A percentile compares a stretch with the other conserved stretches of the same genome.
phyloP scores from a whole-genome alignment of 108 stramenopile species.

The Epithemia pelagica region DNA sequence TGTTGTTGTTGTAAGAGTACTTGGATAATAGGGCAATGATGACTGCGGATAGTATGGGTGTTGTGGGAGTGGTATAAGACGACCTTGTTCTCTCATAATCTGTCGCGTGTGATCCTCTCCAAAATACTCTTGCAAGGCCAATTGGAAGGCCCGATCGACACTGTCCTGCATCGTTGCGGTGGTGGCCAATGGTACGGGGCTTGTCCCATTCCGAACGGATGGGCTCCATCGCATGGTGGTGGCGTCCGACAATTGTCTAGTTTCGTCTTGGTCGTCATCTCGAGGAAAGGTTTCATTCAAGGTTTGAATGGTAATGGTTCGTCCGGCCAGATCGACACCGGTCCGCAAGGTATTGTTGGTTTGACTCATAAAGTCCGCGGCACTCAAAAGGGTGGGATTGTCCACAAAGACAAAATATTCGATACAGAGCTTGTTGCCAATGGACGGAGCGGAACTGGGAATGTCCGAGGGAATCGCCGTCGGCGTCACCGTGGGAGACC shows the following conservation, averaged over 20 bases:
- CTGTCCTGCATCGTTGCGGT: background rate
- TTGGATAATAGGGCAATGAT: too few species aligned
- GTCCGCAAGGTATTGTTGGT: conserved; percentile 39
- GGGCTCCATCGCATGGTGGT: background rate
- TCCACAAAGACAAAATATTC: background rate
- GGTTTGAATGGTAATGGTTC: conserved; percentile 25
- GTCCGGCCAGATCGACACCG: conserved; percentile 44
- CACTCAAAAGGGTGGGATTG: conserved; percentile 18
- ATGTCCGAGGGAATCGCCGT: background rate
- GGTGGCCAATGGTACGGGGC: background rate
- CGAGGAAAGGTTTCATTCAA: conserved; percentile 38
- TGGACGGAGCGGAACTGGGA: background rate
- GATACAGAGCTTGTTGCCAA: background rate
- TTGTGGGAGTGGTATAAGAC: too few species aligned
- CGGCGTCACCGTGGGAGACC: background rate
- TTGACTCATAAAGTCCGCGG: conserved; percentile 40
- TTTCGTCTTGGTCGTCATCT: background rate
- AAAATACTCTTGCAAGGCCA: too few species aligned
- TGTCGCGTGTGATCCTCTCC: too few species aligned
- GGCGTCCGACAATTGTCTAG: background rate
- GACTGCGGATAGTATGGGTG: too few species aligned
- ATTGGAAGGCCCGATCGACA: too few species aligned
- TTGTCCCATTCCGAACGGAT: background rate
- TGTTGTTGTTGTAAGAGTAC: background rate
- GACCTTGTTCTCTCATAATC: too few species aligned